Conservation (phyloP, 306 rosid genomes). For the Ziziphus jujuba region DNA sequence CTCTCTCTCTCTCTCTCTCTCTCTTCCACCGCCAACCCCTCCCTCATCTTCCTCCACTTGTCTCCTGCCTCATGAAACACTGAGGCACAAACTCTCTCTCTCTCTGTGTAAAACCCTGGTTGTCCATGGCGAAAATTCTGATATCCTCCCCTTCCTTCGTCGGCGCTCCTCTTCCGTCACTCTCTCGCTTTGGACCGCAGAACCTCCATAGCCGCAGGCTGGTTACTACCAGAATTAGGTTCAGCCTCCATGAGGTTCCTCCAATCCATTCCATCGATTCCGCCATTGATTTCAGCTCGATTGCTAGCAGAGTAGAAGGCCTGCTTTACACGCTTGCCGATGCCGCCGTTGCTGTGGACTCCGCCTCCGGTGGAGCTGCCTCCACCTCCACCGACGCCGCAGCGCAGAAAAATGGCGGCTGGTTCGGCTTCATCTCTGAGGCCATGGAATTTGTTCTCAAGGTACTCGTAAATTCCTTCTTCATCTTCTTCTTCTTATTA, state of each 20-base stretch:
- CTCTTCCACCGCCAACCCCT: constrained; percentile 23
- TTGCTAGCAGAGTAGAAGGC: constrained; percentile 60
- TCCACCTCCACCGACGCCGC: constrained; percentile 47
- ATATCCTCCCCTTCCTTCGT: constrained; percentile 70
- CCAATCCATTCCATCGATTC: constrained; percentile 50
- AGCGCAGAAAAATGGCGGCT: constrained; percentile 81
- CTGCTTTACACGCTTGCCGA: constrained; percentile 90
- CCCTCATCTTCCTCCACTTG: constrained; percentile 41
- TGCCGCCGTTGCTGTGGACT: constrained; percentile 67
- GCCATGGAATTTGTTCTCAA: constrained; percentile 88
- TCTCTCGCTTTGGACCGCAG: constrained; percentile 48
- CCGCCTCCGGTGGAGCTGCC: constrained; percentile 31
- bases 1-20: constrained; percentile 17
- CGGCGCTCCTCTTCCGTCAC: constrained; percentile 62
- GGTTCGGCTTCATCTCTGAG: constrained; percentile 94
- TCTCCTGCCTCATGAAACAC: background rate
- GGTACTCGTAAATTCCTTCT: constrained; percentile 33
- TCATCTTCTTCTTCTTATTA: background rate
- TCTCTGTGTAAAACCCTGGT: constrained; percentile 1
- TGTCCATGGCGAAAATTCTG: constrained; percentile 80
- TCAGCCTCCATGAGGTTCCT: constrained; percentile 82
- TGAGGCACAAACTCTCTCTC: background rate
- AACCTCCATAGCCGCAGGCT: constrained; percentile 47
- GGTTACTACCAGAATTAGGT: constrained; percentile 56
- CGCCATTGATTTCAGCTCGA: constrained; percentile 42